Percentiles rank a stretch among this genome's conserved stretches.
Evolutionary conservation across 441 rosid genomes (phyloP).

Genomic region (Mallotus repandus): DNA sequence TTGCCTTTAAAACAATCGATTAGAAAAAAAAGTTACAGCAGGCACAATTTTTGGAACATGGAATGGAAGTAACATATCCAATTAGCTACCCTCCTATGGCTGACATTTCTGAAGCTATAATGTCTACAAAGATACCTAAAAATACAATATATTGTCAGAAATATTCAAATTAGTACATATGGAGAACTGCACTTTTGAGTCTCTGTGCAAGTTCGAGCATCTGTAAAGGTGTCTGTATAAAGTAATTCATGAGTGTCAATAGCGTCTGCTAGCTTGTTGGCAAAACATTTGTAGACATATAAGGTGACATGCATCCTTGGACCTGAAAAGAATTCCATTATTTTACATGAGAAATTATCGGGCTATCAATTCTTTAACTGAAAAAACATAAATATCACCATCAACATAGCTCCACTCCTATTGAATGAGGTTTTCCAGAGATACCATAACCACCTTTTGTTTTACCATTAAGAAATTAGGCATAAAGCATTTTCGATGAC

Average conservation of each 20-base stretch:
- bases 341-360: conserved; percentile 8
- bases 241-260: background rate
- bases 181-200: background rate
- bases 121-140: background rate
- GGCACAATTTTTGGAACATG: background rate
- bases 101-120: background rate
- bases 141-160: background rate
- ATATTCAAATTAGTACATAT: background rate
- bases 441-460: background rate
- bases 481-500: background rate
- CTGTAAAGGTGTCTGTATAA: background rate
- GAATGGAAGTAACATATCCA: background rate
- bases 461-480: background rate
- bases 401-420: background rate
- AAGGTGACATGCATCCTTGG: conserved; percentile 79
- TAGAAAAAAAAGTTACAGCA: background rate
- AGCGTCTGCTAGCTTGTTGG: conserved; percentile 45
- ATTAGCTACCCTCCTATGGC: no score
- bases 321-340: conserved; percentile 38
- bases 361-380: background rate
- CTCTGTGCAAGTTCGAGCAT: background rate
- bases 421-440: background rate
- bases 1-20: background rate
- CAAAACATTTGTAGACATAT: conserved; percentile 63
- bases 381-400: background rate